phyloP scores from a whole-genome alignment of 495 filamentous ascomycete genomes.

The Neurospora sp. region DNA sequence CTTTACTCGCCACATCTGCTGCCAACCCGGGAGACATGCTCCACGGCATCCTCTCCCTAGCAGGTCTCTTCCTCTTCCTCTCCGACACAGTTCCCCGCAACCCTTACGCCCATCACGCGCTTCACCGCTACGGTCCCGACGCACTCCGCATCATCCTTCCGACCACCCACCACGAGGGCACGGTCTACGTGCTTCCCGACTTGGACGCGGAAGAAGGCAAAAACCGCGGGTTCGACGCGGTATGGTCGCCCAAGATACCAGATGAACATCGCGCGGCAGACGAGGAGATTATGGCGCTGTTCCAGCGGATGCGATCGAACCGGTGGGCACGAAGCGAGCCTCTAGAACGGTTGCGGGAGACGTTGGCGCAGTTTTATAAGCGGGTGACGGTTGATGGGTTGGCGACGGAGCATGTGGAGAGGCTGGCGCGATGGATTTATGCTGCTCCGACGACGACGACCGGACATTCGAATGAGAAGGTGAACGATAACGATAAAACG shows the following conservation, averaged over 20 bases:
- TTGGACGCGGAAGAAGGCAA: neutral
- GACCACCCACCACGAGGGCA: neutral
- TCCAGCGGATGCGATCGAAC: neutral
- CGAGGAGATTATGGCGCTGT: neutral
- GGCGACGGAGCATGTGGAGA: neutral
- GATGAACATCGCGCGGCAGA: neutral
- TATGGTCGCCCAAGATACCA: neutral
- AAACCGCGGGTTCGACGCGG: neutral
- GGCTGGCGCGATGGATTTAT: neutral
- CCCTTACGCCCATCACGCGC: neutral
- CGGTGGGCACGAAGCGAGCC: neutral
- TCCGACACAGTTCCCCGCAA: neutral
- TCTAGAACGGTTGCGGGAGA: neutral
- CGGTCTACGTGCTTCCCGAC: neutral
- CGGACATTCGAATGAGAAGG: neutral
- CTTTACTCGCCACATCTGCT: neutral
- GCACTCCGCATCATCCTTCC: neutral
- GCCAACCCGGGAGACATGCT: neutral
- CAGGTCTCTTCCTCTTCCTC: neutral
- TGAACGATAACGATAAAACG: neutral
- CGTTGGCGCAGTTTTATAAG: neutral
- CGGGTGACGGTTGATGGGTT: neutral
- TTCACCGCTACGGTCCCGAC: neutral
- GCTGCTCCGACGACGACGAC: neutral
- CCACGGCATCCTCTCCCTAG: neutral